A percentile compares a stretch with the other conserved stretches of the same genome.
Evolutionary conservation across 306 rosid genomes (phyloP).

Genomic region (Pterocarpus macrocarpus): DNA sequence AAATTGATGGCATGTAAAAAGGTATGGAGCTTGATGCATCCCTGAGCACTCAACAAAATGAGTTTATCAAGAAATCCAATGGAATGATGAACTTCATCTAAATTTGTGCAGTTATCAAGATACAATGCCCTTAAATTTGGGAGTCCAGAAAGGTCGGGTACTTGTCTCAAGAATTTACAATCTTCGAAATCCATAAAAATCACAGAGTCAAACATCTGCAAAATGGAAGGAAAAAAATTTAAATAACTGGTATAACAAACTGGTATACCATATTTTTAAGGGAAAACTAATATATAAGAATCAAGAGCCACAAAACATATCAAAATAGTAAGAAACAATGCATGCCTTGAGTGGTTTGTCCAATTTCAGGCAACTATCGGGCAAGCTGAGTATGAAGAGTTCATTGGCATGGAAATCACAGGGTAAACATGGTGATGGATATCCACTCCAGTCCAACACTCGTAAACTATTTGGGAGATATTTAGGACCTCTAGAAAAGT

Average conservation of each 20-base stretch:
- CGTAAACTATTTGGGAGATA: slow-evolving; percentile 41
- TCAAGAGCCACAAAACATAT: no score
- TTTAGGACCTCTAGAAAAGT: neutral
- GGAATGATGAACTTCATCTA: slow-evolving; percentile 1
- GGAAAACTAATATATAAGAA: no score
- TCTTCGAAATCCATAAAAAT: neutral
- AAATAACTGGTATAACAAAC: no score
- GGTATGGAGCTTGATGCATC: slow-evolving; percentile 18
- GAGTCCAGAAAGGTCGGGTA: neutral
- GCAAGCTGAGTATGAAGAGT: slow-evolving; percentile 2
- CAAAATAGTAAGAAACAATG: neutral
- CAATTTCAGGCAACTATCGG: neutral
- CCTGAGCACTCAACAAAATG: neutral
- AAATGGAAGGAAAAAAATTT: no score
- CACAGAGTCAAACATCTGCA: neutral
- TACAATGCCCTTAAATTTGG: neutral
- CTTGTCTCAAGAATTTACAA: neutral
- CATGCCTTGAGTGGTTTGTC: slow-evolving; percentile 9
- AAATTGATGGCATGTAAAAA: slow-evolving; percentile 5
- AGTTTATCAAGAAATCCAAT: slow-evolving; percentile 37
- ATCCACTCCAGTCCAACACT: slow-evolving; percentile 32
- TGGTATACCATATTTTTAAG: no score
- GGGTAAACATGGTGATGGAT: slow-evolving; percentile 41
- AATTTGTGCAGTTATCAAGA: slow-evolving; percentile 23
- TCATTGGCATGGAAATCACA: slow-evolving; percentile 28